Base-by-base conservation (phyloP, 352 stramenopile species). In the Phytopythium mirpurense region DNA sequence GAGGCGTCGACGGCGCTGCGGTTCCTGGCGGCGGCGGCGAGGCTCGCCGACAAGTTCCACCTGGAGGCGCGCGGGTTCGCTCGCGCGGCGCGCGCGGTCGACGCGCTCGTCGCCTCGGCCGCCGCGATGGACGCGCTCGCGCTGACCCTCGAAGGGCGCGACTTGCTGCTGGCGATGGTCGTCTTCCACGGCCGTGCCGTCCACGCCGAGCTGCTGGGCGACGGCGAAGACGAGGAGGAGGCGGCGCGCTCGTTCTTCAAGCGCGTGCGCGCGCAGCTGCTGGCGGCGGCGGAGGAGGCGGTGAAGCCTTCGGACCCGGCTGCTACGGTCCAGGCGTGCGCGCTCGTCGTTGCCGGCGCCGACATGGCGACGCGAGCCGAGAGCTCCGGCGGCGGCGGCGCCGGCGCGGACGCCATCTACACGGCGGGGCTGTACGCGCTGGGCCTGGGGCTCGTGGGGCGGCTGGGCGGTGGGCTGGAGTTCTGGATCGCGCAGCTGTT, bases 211-310 rank as follows among this genome's bases (percentile, higher is more conserved):
- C 42, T 87, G 16, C 16, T 86, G 31, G 29, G 55, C 21, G 65
- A 85, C 46, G 73, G 86, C 44, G 44, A 76, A 59, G 75, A 87
- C 57, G 72, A 89, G 9, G 75, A 74, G 2, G 73, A 86, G 18
- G 45, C 70, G n/a, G 42, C 48, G 34, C 24, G 57, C 50, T 46
- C 29, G 18, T 74, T 78, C 56, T 54, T 54, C 34, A 43, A 42
- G n/a, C 31, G 32, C 3, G 5, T 32, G 3, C 19, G 44, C 3
- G 0, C 5, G 7, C n/a, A 36, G 21, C 48, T 54, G 4, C 21
- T 42, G 18, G 4, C 14, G 5, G 46, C 46, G 3, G 26, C 36
- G 5, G 24, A 10, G 26, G 10, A 8, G 9, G 37, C 19, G 16
- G n/a, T 23, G 14, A n/a, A 16, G 34, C n/a, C 2, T 15, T 35